Evolutionary conservation across 2,329 filamentous ascomycete genomes (phyloP).

Genomic region (Diaporthe caulivora): DNA sequence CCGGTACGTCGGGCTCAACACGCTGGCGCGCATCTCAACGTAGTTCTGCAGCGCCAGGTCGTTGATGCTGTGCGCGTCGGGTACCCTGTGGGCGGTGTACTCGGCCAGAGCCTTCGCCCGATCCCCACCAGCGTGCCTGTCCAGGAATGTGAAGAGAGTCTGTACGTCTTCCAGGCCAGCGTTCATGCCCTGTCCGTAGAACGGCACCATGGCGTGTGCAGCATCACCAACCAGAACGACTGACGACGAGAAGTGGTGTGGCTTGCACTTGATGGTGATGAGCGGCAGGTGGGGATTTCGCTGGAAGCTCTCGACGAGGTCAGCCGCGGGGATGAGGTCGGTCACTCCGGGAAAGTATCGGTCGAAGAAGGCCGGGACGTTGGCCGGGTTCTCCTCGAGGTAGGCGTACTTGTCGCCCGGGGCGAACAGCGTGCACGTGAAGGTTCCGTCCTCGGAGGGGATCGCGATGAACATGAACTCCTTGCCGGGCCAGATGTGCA

Average conservation of each 20-base stretch:
- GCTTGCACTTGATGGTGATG: conserved; percentile 92
- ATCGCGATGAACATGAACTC: conserved; percentile 99
- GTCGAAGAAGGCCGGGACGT: conserved; percentile 81
- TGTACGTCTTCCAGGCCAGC: conserved; percentile 94
- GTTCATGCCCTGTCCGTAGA: conserved; percentile 99
- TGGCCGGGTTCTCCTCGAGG: conserved; percentile 73
- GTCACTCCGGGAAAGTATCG: conserved; percentile 89
- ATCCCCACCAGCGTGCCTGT: conserved; percentile 68
- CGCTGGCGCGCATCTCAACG: conserved; percentile 90
- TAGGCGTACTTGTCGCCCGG: conserved; percentile 76
- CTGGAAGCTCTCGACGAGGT: conserved; percentile 80
- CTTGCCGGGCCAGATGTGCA: conserved; percentile 96
- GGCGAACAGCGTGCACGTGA: conserved; percentile 95
- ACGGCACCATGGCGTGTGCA: conserved; percentile 97
- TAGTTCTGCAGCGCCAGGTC: conserved; percentile 93
- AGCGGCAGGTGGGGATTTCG: conserved; percentile 90
- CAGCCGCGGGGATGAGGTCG: conserved; percentile 73
- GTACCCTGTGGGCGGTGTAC: conserved; percentile 80
- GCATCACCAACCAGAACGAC: conserved; percentile 93
- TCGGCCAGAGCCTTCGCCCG: conserved; percentile 78
- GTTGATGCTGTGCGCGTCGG: conserved; percentile 90
- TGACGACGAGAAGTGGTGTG: conserved; percentile 83
- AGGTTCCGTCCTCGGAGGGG: conserved; percentile 85
- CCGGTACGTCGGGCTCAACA: conserved; percentile 81
- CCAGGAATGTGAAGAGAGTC: conserved; percentile 85